These are phyloP conservation scores for Diaporthe aspalathi DNA, from an alignment of 2,329 filamentous ascomycete species.

Conservation along the genomic window DNA sequence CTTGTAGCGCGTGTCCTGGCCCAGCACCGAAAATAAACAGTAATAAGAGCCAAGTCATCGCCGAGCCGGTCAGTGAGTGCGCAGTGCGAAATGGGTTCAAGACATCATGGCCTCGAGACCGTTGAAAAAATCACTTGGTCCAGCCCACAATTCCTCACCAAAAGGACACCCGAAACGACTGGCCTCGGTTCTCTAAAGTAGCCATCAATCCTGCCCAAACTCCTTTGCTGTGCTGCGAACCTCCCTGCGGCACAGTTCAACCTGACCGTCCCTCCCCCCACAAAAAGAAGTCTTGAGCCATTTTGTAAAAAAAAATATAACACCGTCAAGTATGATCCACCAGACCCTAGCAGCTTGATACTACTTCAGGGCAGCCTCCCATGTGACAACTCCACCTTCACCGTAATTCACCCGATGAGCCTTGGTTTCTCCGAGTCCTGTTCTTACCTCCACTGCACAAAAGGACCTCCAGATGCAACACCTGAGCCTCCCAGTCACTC, in stretches of 20 bases:
- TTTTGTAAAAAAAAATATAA: slow-evolving; percentile 20
- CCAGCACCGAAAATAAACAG: background rate
- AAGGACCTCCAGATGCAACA: background rate
- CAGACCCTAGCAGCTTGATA: background rate
- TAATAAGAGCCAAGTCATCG: background rate
- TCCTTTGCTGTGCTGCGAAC: slow-evolving; percentile 26
- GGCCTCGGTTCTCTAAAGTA: slow-evolving; percentile 19
- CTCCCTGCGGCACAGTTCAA: slow-evolving; percentile 24
- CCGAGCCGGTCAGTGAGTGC: background rate
- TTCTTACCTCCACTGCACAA: background rate
- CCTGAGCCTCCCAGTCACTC: background rate
- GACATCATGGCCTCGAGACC: background rate
- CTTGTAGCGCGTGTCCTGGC: background rate
- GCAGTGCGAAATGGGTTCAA: background rate
- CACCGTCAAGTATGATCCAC: slow-evolving; percentile 3
- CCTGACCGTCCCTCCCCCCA: slow-evolving; percentile 2
- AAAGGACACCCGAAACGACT: background rate
- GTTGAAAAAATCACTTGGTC: background rate
- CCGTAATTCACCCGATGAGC: background rate
- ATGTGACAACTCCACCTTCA: background rate
- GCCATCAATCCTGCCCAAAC: slow-evolving; percentile 22
- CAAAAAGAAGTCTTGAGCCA: background rate
- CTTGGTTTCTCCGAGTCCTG: background rate
- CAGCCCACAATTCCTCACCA: background rate
- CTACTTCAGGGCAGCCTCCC: background rate